Conservation (phyloP, 2,329 filamentous ascomycete species). For the Exophiala phaeomuriformis region DNA sequence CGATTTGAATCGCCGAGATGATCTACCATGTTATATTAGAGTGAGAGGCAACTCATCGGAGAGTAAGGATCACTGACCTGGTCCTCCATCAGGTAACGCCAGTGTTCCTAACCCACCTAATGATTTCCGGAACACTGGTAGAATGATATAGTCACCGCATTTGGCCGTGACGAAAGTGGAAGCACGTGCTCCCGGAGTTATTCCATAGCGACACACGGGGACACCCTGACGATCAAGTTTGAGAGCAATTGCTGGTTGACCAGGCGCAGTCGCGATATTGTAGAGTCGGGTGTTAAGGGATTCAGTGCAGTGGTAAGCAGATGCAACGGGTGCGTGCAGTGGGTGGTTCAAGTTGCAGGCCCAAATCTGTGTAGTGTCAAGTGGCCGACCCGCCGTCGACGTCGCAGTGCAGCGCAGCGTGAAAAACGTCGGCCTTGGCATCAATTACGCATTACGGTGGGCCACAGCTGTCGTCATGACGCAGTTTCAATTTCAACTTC, state of each 20-base stretch:
- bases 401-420: not conserved
- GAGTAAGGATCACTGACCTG: constrained; percentile 28
- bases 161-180: constrained; percentile 22
- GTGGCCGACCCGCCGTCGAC: too few relatives aligned
- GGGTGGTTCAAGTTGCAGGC: not conserved
- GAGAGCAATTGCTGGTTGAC: not conserved
- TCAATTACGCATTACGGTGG: constrained; percentile 1
- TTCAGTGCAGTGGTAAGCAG: too few relatives aligned
- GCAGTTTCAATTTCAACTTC: not conserved
- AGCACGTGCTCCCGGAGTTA: constrained; percentile 27
- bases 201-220: constrained; percentile 10
- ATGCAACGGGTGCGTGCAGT: not conserved
- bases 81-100: constrained; percentile 28
- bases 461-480: not conserved
- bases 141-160: constrained; percentile 27
- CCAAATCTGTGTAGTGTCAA: too few relatives aligned
- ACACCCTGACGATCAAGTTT: not conserved
- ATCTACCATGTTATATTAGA: constrained; percentile 44
- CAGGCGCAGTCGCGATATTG: too few relatives aligned
- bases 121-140: constrained; percentile 26
- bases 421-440: not conserved
- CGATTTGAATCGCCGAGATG: constrained; percentile 72
- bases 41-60: constrained; percentile 31
- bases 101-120: constrained; percentile 27
- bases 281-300: too few relatives aligned